Percentiles rank a stretch among this genome's conserved stretches.
These are phyloP conservation scores for Sanghuangporus sanghuang DNA, from an alignment of 1,284 basidiomycete genomes.

Conservation along the genomic window DNA sequence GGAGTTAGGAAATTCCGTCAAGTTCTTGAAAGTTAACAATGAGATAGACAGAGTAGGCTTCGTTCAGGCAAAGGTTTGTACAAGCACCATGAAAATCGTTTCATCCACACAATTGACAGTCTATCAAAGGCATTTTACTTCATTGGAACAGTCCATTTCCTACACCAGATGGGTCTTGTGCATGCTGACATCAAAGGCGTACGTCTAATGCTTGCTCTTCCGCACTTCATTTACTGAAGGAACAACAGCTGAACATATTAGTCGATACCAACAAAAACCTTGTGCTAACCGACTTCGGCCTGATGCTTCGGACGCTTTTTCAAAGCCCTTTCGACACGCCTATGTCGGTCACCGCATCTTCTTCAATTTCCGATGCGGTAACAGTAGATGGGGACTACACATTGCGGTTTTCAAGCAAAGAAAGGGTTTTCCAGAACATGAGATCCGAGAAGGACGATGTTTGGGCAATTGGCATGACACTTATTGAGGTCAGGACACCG, in stretches of 20 bases:
- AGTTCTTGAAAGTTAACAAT: neutral
- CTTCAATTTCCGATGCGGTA: neutral
- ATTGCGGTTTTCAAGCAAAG: conserved; percentile 7
- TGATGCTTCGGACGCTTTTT: neutral
- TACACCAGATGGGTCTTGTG: conserved; percentile 10
- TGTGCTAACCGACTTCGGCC: conserved; percentile 7
- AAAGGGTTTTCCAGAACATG: neutral
- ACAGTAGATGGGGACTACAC: neutral
- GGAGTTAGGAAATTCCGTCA: neutral
- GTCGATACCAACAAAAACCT: neutral
- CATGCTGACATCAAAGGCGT: conserved; percentile 13
- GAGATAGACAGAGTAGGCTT: conserved; percentile 1
- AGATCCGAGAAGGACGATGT: conserved; percentile 7
- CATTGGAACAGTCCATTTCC: neutral
- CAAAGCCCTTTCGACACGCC: neutral
- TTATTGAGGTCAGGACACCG: neutral
- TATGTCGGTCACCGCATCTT: neutral
- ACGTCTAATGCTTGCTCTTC: neutral
- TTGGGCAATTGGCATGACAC: conserved; percentile 10
- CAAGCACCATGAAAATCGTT: neutral
- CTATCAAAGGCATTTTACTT: neutral
- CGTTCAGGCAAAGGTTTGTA: conserved; percentile 1
- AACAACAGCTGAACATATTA: neutral
- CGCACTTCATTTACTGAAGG: neutral
- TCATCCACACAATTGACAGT: neutral